Conservation (phyloP, 148 eudicot species). For the Silene uniflora region DNA sequence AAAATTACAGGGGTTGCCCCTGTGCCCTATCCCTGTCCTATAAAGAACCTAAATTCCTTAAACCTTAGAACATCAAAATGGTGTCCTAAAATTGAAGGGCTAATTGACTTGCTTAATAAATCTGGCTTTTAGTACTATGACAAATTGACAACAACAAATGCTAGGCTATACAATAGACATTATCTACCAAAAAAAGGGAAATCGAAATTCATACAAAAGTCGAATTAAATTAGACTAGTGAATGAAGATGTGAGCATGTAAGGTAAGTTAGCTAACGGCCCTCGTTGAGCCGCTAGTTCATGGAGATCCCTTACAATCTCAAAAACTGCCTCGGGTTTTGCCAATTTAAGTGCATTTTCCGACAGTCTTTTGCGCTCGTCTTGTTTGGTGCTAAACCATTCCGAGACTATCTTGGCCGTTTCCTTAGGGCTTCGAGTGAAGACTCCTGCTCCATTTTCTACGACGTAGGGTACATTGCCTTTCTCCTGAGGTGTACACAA, state of each 20-base stretch:
- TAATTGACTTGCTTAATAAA: background rate
- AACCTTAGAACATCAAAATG: conserved; percentile 3
- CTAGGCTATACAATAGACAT: conserved; percentile 30
- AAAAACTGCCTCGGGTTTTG: conserved; percentile 89
- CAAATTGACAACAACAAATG: conserved; percentile 5
- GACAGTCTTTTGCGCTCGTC: conserved; percentile 74
- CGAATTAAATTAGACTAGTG: conserved; percentile 46
- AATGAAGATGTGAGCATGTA: conserved; percentile 83
- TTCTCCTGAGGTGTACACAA: conserved; percentile 52
- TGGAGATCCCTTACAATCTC: conserved; percentile 93
- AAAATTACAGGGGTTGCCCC: conserved; percentile 7
- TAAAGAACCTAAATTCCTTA: conserved; percentile 19
- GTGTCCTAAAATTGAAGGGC: background rate
- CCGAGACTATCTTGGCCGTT: conserved; percentile 72
- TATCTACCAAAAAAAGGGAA: conserved; percentile 17
- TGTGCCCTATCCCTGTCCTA: conserved; percentile 6
- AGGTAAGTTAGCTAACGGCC: conserved; percentile 71
- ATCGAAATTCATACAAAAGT: background rate
- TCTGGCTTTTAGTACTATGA: background rate
- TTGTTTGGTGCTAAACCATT: conserved; percentile 78
- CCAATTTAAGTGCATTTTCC: conserved; percentile 73
- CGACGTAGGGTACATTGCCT: conserved; percentile 94
- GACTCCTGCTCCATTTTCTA: conserved; percentile 89
- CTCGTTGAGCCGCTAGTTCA: conserved; percentile 69
- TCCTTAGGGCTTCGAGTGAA: conserved; percentile 83